phyloP scores from a whole-genome alignment of 306 rosid species.

The Castanea crenata region DNA sequence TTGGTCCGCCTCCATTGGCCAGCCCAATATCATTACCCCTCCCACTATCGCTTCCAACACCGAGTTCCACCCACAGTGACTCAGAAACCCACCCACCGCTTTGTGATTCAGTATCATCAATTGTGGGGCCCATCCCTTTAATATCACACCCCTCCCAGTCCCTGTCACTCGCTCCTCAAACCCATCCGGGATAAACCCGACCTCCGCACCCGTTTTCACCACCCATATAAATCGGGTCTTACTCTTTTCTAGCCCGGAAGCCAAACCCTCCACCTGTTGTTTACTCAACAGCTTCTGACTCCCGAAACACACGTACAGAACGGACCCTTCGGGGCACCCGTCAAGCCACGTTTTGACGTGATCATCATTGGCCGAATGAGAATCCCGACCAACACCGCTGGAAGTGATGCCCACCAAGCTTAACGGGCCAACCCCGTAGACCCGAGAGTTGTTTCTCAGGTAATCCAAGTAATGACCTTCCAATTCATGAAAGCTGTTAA shows the following conservation, averaged over 20 bases:
- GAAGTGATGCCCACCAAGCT: not conserved
- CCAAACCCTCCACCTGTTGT: conserved; percentile 60
- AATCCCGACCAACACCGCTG: not conserved
- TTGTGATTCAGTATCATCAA: conserved; percentile 37
- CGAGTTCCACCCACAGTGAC: conserved; percentile 77
- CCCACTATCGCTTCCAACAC: conserved; percentile 43
- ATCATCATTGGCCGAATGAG: not conserved
- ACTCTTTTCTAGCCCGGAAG: conserved; percentile 58
- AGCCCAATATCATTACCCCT: conserved; percentile 52
- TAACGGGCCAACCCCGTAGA: conserved; percentile 54
- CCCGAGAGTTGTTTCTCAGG: not conserved
- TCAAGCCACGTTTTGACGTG: conserved; percentile 47
- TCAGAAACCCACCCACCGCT: conserved; percentile 55
- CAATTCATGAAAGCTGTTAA: conserved; percentile 37
- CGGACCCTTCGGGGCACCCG: conserved; percentile 49
- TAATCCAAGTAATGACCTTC: conserved; percentile 39
- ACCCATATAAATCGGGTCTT: conserved; percentile 56
- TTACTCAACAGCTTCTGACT: conserved; percentile 55
- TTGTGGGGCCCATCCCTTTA: conserved; percentile 56
- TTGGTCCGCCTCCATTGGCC: conserved; percentile 94
- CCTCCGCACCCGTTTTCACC: conserved; percentile 28
- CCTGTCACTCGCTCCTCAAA: conserved; percentile 47
- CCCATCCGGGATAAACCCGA: conserved; percentile 44
- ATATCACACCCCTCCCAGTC: conserved; percentile 39
- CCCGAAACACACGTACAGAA: conserved; percentile 67